Evolutionary conservation across 208 protist genomes (phyloP).

Genomic region (Strigomonas galati): DNA sequence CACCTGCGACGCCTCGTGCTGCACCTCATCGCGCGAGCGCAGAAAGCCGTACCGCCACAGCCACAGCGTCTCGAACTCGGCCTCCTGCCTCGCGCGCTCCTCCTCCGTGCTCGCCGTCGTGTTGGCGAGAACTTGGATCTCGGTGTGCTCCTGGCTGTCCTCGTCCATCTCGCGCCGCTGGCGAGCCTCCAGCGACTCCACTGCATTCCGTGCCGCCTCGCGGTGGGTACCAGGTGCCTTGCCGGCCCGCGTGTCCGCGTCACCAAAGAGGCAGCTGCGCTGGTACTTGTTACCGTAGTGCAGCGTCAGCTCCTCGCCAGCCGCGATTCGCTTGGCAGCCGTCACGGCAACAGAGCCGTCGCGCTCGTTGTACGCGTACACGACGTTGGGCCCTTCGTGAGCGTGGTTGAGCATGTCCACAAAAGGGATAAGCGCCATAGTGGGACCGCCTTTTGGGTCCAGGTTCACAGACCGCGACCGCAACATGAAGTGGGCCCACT

Average conservation of each 20-base stretch:
- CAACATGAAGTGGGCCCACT: slow-evolving; percentile 86
- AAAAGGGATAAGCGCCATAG: slow-evolving; percentile 64
- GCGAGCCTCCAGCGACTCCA: slow-evolving; percentile 22
- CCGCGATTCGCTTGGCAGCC: slow-evolving; percentile 48
- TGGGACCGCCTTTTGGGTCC: slow-evolving; percentile 10
- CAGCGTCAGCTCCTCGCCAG: slow-evolving; percentile 66
- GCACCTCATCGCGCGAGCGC: slow-evolving; percentile 52
- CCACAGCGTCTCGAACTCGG: slow-evolving; percentile 56
- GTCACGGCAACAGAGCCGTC: slow-evolving; percentile 34
- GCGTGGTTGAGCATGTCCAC: slow-evolving; percentile 85
- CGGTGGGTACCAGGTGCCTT: not conserved
- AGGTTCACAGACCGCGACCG: slow-evolving; percentile 77
- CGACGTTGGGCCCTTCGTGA: slow-evolving; percentile 43
- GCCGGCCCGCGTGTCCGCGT: not conserved
- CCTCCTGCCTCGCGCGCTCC: slow-evolving; percentile 27
- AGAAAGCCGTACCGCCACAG: slow-evolving; percentile 84
- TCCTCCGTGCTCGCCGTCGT: slow-evolving; percentile 11
- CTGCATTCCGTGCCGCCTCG: no score
- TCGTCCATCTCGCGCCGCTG: slow-evolving; percentile 36
- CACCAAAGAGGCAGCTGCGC: slow-evolving; percentile 68
- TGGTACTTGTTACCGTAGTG: slow-evolving; percentile 68
- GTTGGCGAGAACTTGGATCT: not conserved
- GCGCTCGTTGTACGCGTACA: slow-evolving; percentile 28
- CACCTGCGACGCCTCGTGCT: slow-evolving; percentile 48
- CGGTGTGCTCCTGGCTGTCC: slow-evolving; percentile 18